These are phyloP conservation scores for Auriscalpium vulgare DNA, from an alignment of 768 basidiomycete species.

Conservation along the genomic window DNA sequence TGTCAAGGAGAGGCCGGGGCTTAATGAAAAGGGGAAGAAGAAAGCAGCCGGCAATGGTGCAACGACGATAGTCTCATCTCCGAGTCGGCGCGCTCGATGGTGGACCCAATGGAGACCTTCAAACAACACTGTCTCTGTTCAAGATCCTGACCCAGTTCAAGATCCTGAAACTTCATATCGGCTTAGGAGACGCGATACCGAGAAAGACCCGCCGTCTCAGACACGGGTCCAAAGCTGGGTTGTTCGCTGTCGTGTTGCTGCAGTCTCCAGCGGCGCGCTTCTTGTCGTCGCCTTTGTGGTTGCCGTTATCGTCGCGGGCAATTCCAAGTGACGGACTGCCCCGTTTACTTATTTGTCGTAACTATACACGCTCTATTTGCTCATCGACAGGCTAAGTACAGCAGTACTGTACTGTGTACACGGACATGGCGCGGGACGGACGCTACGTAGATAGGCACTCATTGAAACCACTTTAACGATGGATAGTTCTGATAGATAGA, in stretches of 20 bases:
- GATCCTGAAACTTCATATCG: constrained; percentile 23
- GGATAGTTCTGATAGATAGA: too few species aligned
- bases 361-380: neutral
- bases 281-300: constrained; percentile 42
- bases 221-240: constrained; percentile 28
- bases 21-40: constrained; percentile 17
- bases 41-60: constrained; percentile 23
- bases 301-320: constrained; percentile 32
- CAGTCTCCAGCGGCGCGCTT: constrained; percentile 48
- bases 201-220: constrained; percentile 14
- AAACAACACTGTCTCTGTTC: neutral
- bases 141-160: neutral
- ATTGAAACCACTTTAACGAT: too few species aligned
- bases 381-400: too few species aligned
- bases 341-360: neutral
- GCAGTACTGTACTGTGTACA: neutral
- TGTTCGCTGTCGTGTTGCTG: constrained; percentile 48
- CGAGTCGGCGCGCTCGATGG: neutral
- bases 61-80: neutral
- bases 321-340: neutral
- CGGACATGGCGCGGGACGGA: neutral
- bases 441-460: neutral
- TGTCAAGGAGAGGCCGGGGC: constrained; percentile 8
- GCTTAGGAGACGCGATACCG: constrained; percentile 22
- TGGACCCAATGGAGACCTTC: neutral